Evolutionary conservation across 164 flowering plant genomes (phyloP), one percentile per base, ranked within the genome.

Genomic region (Magnolia changhungtana): DNA sequence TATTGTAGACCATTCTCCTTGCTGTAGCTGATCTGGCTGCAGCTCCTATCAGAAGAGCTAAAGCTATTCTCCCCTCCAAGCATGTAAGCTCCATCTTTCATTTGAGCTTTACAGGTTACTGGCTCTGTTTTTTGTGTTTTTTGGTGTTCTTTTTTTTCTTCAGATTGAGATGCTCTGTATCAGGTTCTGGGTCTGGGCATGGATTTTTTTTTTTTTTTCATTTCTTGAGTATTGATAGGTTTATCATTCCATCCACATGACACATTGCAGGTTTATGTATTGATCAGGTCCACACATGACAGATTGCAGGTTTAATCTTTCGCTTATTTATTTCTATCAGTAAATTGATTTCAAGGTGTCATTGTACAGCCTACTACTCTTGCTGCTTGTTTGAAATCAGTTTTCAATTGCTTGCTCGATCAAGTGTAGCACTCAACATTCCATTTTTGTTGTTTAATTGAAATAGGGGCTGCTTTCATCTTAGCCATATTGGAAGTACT

Each of bases 341-440:
- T 52, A 52, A 52, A 55, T 74, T n/a, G 63, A 19, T 76, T 67
- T 67, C 19, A 59, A 61, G 50, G 52, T 84, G 65, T 82, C 74
- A 72, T 81, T 80, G 51, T 80, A 67, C 95, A 96, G 99, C 90
- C 99, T 78, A 86, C 92, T 72, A 87, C 89, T 20, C 90, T 90
- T 85, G 98, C 98, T 63, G 76, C 93, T 72, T 90, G 90, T 84
- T 97, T 94, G 49, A 92, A 85, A 82, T 81, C 93, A 55, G 91
- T 94, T 61, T 91, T 96, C 81, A 90, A 95, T 78, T 90, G 94
- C 84, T 89, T 96, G 76, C 89, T 94, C 29, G 97, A 94, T 86
- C 92, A 89, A 90, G 92, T 86, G 9, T 81, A 45, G 31, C 67
- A 20, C 20, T n/a, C 20, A 8, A 14, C 27, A 24, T 24, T 24